Evolutionary conservation across 2,329 filamentous ascomycete species (phyloP), one percentile per base, ranked within the genome.

Genomic region (Hypoxylon sp.): DNA sequence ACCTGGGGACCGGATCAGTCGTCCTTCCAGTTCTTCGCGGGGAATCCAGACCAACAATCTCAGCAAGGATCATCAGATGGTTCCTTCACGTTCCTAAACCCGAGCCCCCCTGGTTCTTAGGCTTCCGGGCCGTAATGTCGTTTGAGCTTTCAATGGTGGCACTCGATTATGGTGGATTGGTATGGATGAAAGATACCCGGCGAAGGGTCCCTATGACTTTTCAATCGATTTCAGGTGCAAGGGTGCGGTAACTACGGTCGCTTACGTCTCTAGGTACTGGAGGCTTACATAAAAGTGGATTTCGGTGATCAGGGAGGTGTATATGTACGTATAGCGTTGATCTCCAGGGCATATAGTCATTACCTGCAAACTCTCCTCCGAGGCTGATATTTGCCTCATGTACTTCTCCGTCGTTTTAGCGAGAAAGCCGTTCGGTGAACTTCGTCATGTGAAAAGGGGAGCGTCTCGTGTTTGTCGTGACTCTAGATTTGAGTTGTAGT

Each of bases 1-100:
- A 84, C 82, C 46, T 89, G 86, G 82, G 85, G 82, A 27, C 79
- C 81, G 2, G 86, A 88, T 33, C 83, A 85, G 49, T 66, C 71
- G 63, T 82, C 82, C 14, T 86, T 88, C 71, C 83, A 85, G 59
- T 83, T 88, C 68, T 88, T 87, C 68, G 80, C 76, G 3, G 78
- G 77, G 0, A 73, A 73, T 40, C 70, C 73, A 6, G 77, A 78
- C 51, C 75, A 76, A 37, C 74, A 78, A 31, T 72, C 72, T 20
- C 76, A 74, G 37, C 74, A 74, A 69, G 72, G 35, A 63, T 77
- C 73, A 30, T 77, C 74, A 44, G 77, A 79, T 61, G 77, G 71
- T 20, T 76, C 76, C 20, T 78, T 72, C 57, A 64, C 75, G 0
- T 79, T 79, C 51, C 69, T 78, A 61, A 77, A 78, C 56, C 68